A percentile compares a stretch with the other conserved stretches of the same genome.
Conservation (phyloP, 2,329 filamentous ascomycete genomes). For the Cladophialophora exuberans region DNA sequence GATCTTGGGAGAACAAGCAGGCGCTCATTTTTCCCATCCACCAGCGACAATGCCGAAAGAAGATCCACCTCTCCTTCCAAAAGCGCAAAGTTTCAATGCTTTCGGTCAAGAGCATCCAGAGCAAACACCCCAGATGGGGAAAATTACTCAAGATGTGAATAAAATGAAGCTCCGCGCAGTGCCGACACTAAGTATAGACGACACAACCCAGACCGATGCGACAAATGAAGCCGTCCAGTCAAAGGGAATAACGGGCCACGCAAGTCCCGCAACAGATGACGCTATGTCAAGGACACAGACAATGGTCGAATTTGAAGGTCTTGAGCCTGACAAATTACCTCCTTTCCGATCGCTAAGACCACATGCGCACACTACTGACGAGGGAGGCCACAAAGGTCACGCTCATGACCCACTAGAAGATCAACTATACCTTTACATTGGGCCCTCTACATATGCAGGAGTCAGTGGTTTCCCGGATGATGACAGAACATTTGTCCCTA, state of each 20-base stretch:
- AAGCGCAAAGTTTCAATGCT: constrained; percentile 55
- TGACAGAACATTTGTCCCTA: constrained; percentile 28
- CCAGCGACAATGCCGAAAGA: constrained; percentile 55
- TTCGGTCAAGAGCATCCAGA: constrained; percentile 56
- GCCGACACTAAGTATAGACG: constrained; percentile 26
- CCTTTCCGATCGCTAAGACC: constrained; percentile 30
- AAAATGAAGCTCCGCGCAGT: constrained; percentile 13
- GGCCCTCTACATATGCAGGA: constrained; percentile 56
- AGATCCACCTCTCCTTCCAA: constrained; percentile 36
- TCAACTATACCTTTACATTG: constrained; percentile 75
- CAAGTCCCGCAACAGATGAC: constrained; percentile 26
- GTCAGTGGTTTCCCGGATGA: constrained; percentile 52
- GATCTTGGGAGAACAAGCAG: constrained; percentile 60
- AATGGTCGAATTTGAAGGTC: constrained; percentile 17
- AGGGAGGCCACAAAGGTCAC: constrained; percentile 52
- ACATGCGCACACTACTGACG: constrained; percentile 29
- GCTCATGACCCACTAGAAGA: constrained; percentile 67
- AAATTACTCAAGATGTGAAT: constrained; percentile 46
- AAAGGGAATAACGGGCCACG: constrained; percentile 7
- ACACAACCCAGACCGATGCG: constrained; percentile 16
- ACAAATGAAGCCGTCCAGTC: background rate
- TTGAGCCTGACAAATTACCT: constrained; percentile 27
- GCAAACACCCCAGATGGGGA: constrained; percentile 55
- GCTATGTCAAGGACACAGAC: constrained; percentile 12
- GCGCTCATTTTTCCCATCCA: constrained; percentile 60